Base-by-base conservation (phyloP, 495 filamentous ascomycete genomes). In the Hypoxylon fragiforme region DNA sequence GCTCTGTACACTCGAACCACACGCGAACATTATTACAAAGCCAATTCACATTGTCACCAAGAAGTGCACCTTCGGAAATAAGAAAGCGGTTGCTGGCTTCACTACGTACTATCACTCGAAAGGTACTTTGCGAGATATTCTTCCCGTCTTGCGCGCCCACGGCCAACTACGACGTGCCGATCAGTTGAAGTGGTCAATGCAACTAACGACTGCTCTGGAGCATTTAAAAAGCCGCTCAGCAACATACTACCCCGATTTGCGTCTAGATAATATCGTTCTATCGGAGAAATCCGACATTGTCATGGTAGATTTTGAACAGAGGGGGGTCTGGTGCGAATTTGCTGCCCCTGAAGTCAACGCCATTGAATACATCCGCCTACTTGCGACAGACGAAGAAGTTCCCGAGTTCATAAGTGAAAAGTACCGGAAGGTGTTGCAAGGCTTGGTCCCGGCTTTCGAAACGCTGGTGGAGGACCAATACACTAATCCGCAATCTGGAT, bases 241-340 rank as follows among this genome's bases (percentile, higher is more conserved):
- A 20, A 72, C 71, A 37, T 79, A 73, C 52, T 79, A 79, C 34
- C 76, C 76, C 7, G 76, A 79, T 50, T 64, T 79, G 11, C 70
- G 75, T 5, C 69, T 77, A 0, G 76, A 79, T 44, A 79, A 79
- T 54, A 63, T 79, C 14, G 69, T 79, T 6, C 50, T 77, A 3
- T 73, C 75, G 1, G 64, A 70, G 3, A 36, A 47, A 0, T 66
- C 55, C 0, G 72, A 76, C 26, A 43, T 74, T 4, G 51, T 81
- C 50, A 73, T 81, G 72, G 68, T 79, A 8, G 77, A 81, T 48
- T 79, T 80, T 42, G 77, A 81, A 52, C 77, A 80, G 58, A 69
- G 77, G 30, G 75, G 76, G 3, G 73, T 78, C 9, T 79, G 73
- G 76, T 75, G 72, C 64, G 72, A 75, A 58, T 79, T 78, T 57